phyloP scores from a whole-genome alignment of 345 rosid genomes.

The Bretschneidera sinensis region DNA sequence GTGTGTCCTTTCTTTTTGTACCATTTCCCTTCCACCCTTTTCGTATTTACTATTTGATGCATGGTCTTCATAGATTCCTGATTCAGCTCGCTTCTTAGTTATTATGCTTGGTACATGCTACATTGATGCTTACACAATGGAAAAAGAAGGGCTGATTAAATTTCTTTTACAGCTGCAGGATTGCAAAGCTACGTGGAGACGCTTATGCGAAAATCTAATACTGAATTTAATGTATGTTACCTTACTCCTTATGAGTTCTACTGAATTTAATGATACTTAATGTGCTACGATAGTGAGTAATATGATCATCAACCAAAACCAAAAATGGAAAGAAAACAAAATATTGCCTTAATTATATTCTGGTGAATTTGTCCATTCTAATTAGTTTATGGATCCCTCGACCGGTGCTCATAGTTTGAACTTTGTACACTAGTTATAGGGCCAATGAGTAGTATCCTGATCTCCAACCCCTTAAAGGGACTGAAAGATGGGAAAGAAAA shows the following conservation, averaged over 20 bases:
- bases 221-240: slow-evolving; percentile 72
- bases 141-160: slow-evolving; percentile 19
- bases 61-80: background rate
- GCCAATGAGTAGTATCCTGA: no score
- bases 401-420: no score
- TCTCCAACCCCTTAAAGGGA: no score
- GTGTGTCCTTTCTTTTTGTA: background rate
- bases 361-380: no score
- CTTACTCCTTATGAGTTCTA: background rate
- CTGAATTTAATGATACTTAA: background rate
- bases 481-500: no score
- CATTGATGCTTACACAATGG: background rate
- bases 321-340: no score
- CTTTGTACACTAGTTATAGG: no score
- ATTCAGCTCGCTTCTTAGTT: no score
- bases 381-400: no score
- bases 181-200: slow-evolving; percentile 63
- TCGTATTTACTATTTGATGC: background rate
- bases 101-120: background rate
- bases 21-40: background rate
- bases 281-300: no score
- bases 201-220: slow-evolving; percentile 74
- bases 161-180: slow-evolving; percentile 58
- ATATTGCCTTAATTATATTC: no score
- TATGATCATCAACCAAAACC: no score